These are phyloP conservation scores for Hericium rajendrae DNA, from an alignment of 768 basidiomycete genomes.

Conservation along the genomic window DNA sequence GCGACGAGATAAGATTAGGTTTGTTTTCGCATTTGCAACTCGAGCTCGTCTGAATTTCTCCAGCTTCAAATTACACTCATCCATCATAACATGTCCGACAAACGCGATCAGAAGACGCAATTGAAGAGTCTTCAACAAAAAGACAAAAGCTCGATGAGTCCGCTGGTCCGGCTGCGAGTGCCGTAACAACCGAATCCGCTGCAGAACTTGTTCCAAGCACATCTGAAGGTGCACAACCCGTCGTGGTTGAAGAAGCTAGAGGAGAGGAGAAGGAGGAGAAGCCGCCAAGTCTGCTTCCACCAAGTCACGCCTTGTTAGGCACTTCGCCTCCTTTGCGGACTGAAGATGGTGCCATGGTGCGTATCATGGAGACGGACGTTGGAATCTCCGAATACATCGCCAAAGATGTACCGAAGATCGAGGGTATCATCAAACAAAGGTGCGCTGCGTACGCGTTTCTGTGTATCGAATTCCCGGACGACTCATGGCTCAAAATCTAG, in stretches of 20 bases:
- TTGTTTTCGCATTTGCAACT: no score
- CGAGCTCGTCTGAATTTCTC: no score
- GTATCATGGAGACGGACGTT: conserved; percentile 67
- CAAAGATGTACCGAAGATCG: conserved; percentile 57
- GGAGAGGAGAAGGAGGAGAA: not conserved
- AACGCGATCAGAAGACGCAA: conserved; percentile 16
- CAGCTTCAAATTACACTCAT: not conserved
- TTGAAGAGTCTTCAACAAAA: conserved; percentile 25
- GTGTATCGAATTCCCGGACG: conserved; percentile 1
- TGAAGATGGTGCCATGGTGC: conserved; percentile 44
- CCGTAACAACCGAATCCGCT: conserved; percentile 12
- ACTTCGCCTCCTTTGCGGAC: conserved; percentile 40
- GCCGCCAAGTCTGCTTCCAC: conserved; percentile 38
- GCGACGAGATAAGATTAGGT: no score
- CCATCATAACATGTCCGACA: not conserved
- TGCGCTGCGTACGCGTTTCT: conserved; percentile 23
- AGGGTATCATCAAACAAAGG: conserved; percentile 97
- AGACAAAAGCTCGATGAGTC: conserved; percentile 25
- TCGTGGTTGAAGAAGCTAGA: conserved; percentile 15
- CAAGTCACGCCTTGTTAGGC: conserved; percentile 64
- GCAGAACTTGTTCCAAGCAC: conserved; percentile 6
- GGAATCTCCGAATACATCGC: conserved; percentile 86
- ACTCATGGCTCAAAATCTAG: conserved; percentile 29
- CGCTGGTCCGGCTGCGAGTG: not conserved
- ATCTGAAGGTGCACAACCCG: conserved; percentile 5